phyloP scores from a whole-genome alignment of 805 yeast species.

The Dipodascopsis tothii region DNA sequence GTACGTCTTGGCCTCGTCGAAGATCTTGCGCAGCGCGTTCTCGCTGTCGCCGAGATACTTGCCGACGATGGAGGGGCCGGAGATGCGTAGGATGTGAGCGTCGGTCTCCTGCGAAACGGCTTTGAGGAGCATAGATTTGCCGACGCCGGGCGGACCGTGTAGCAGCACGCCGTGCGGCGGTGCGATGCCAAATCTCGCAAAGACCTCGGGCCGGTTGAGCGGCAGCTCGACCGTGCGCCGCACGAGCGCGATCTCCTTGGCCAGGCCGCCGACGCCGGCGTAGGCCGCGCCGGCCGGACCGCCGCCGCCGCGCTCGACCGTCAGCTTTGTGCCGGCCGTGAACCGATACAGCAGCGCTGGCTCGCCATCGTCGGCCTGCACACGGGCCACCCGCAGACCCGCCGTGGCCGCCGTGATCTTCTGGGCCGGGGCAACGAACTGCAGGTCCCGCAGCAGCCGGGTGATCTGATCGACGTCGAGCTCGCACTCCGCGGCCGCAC shows the following conservation, averaged over 20 bases:
- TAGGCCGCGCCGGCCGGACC: conserved; percentile 30
- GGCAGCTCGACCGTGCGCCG: conserved; percentile 72
- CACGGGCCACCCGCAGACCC: no score
- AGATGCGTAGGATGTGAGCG: conserved; percentile 78
- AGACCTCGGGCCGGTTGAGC: conserved; percentile 64
- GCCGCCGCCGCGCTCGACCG: conserved; percentile 7
- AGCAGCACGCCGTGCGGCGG: conserved; percentile 91
- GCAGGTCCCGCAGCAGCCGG: conserved; percentile 26
- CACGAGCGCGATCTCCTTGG: conserved; percentile 52
- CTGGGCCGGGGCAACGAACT: conserved; percentile 38
- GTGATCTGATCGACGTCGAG: conserved; percentile 1
- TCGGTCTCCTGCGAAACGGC: conserved; percentile 69
- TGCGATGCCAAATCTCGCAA: conserved; percentile 74
- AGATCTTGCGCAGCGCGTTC: conserved; percentile 67
- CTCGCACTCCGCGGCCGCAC: conserved; percentile 27
- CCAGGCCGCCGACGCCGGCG: conserved; percentile 68
- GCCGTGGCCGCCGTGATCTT: conserved; percentile 49
- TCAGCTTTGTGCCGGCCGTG: conserved; percentile 8
- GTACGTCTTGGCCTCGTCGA: conserved; percentile 73
- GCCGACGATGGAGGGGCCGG: conserved; percentile 87
- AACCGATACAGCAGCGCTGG: conserved; percentile 7
- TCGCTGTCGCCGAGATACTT: conserved; percentile 95
- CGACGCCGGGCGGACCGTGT: conserved; percentile 97
- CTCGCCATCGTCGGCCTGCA: no score
- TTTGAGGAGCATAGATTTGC: conserved; percentile 80